These are phyloP conservation scores for Decorospora gaudefroyi DNA, from an alignment of 2,329 filamentous ascomycete genomes.

Conservation along the genomic window DNA sequence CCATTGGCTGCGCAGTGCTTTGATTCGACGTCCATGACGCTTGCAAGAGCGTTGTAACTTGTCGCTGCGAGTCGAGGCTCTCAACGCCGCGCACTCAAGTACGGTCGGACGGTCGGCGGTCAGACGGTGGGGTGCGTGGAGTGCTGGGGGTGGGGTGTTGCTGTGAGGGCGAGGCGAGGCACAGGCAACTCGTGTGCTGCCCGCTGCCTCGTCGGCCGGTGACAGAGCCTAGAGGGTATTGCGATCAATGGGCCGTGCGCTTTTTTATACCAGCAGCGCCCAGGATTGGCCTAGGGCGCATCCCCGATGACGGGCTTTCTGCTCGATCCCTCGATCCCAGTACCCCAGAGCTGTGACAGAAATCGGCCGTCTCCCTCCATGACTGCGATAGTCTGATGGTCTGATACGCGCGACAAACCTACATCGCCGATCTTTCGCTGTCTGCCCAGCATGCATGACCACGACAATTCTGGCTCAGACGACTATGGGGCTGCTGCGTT, in stretches of 20 bases:
- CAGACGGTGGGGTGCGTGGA: too few species aligned
- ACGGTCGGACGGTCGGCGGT: too few species aligned
- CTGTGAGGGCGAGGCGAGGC: too few species aligned
- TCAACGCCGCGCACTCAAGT: background rate
- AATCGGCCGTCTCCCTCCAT: conserved; percentile 25
- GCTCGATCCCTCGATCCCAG: conserved; percentile 32
- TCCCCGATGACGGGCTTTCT: conserved; percentile 22
- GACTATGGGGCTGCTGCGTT: conserved; percentile 11
- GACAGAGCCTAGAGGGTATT: too few species aligned
- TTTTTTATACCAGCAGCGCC: conserved; percentile 11
- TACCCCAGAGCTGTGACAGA: conserved; percentile 20
- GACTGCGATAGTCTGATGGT: too few species aligned
- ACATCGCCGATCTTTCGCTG: conserved; percentile 29
- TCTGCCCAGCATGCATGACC: conserved; percentile 28
- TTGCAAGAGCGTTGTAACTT: conserved; percentile 24
- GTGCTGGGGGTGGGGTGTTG: too few species aligned
- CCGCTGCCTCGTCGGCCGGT: too few species aligned
- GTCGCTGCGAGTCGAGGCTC: conserved; percentile 6
- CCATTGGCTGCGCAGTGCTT: conserved; percentile 24
- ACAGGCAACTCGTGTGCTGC: conserved; percentile 14
- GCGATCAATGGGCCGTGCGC: conserved; percentile 13
- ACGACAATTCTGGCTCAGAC: conserved; percentile 19
- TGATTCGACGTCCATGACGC: conserved; percentile 34
- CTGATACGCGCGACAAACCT: conserved; percentile 23
- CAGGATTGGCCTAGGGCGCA: conserved; percentile 15